Base-by-base conservation (phyloP, 2,329 filamentous ascomycete genomes). In the Esteya vermicola region DNA sequence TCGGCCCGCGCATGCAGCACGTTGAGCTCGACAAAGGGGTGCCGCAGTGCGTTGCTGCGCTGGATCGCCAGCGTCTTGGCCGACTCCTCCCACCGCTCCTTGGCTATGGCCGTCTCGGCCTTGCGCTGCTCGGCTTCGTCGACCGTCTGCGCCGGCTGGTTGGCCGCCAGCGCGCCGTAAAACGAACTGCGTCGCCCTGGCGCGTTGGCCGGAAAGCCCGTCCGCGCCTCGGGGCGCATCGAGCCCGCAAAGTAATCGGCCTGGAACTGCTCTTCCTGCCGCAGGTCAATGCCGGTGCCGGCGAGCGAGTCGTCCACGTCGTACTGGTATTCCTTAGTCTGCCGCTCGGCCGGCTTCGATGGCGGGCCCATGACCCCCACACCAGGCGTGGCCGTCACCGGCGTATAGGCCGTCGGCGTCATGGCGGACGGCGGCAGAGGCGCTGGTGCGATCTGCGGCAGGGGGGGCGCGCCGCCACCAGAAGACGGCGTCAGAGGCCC, bases 231-330 rank as follows among this genome's bases (percentile, higher is more conserved):
- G 39, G 56, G 51, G 20, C 51, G 48, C 39, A 55, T 60, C 40
- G 56, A 52, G 40, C 64, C 59, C 33, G 73, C 70, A 53, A 77
- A 80, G 42, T 76, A 65, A 43, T 75, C 77, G 33, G 84, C 78
- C 57, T 91, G 68, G 48, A 77, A 83, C 50, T 86, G 83, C 53
- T 93, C 85, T 57, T 94, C 88, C 47, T 85, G 85, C 43, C 81
- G 78, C 35, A 94, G 61, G 62, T 94, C 84, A 47, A 95, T 85
- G 37, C 85, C 86, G 14, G 85, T 89, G 16, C 82, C 84, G 16
- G 80, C 79, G 40, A 94, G 61, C 38, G 86, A 82, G 60, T 95
- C 88, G 48, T 81, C 84, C 34, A 88, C 71, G 51, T 93, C 85
- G 50, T 88, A 76, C 42, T 73, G 64, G 41, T 68, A 66, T 40